Evolutionary conservation across 495 filamentous ascomycete genomes (phyloP).

Genomic region (Lophiostoma macrostomum): DNA sequence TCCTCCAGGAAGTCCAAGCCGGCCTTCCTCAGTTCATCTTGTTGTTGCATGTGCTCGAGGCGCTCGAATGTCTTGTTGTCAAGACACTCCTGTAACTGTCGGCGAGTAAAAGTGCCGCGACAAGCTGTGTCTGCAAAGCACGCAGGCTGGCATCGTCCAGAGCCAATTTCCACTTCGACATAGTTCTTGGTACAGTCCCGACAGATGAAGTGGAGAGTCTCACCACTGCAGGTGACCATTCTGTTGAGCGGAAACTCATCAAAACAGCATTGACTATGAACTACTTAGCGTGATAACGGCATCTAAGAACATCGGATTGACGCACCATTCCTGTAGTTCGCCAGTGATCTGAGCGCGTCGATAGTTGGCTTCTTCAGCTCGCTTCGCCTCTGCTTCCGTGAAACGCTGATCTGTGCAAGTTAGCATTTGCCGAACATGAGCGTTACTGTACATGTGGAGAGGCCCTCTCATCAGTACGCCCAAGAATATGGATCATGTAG

Average conservation of each 20-base stretch:
- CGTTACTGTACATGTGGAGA: too few species aligned
- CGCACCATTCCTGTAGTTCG: conserved; percentile 52
- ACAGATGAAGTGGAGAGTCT: conserved; percentile 66
- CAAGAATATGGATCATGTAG: too few species aligned
- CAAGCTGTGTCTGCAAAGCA: conserved; percentile 56
- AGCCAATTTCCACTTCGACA: conserved; percentile 66
- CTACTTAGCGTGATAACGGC: background rate
- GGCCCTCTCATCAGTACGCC: too few species aligned
- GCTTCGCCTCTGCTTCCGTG: conserved; percentile 31
- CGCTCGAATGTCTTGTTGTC: conserved; percentile 54
- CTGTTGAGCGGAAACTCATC: conserved; percentile 61
- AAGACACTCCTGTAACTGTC: conserved; percentile 55
- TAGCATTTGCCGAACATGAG: background rate
- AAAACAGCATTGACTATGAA: conserved; percentile 57
- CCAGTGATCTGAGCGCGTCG: conserved; percentile 35
- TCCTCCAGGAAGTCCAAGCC: conserved; percentile 39
- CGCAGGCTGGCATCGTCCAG: conserved; percentile 56
- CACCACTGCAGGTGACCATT: conserved; percentile 63
- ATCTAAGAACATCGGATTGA: background rate
- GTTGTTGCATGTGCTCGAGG: conserved; percentile 67
- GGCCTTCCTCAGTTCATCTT: conserved; percentile 56
- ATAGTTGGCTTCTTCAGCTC: conserved; percentile 48
- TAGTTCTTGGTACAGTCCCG: conserved; percentile 58
- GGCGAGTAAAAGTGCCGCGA: conserved; percentile 47
- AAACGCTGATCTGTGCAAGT: conserved; percentile 10